Evolutionary conservation across 75 land plant species (phyloP).

Genomic region (Sequoia sempervirens): DNA sequence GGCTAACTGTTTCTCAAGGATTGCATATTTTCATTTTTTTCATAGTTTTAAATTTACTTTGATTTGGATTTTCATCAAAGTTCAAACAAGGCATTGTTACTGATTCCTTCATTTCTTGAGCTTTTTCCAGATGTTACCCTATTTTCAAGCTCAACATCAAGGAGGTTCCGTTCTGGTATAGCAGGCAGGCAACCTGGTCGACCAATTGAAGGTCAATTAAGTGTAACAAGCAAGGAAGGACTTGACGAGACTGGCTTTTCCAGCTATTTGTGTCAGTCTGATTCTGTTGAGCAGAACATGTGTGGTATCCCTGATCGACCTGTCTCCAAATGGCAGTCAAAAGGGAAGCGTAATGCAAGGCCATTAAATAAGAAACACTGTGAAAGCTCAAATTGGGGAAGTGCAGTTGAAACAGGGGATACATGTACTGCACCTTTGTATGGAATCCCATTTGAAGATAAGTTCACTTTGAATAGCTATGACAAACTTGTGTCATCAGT

Average conservation of each 20-base stretch:
- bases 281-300: conserved; percentile 15
- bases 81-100: too few species aligned
- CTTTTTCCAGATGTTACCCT: conserved; percentile 26
- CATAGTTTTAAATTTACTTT: background rate
- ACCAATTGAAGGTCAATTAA: conserved; percentile 17
- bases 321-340: conserved; percentile 67
- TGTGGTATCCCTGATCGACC: conserved; percentile 20
- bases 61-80: background rate
- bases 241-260: conserved; percentile 33
- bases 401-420: conserved; percentile 5
- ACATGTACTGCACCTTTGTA: conserved; percentile 17
- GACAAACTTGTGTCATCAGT: too few species aligned
- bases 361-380: conserved; percentile 29
- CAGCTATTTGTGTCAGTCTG: conserved; percentile 13
- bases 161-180: conserved; percentile 16
- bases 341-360: conserved; percentile 66
- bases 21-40: background rate
- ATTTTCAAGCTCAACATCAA: conserved; percentile 20
- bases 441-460: conserved; percentile 15
- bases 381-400: conserved; percentile 19
- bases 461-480: background rate
- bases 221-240: conserved; percentile 22
- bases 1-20: background rate
- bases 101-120: too few species aligned
- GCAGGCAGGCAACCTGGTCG: conserved; percentile 23